phyloP scores from a whole-genome alignment of 1,284 basidiomycete species.

The Waitea zeae region DNA sequence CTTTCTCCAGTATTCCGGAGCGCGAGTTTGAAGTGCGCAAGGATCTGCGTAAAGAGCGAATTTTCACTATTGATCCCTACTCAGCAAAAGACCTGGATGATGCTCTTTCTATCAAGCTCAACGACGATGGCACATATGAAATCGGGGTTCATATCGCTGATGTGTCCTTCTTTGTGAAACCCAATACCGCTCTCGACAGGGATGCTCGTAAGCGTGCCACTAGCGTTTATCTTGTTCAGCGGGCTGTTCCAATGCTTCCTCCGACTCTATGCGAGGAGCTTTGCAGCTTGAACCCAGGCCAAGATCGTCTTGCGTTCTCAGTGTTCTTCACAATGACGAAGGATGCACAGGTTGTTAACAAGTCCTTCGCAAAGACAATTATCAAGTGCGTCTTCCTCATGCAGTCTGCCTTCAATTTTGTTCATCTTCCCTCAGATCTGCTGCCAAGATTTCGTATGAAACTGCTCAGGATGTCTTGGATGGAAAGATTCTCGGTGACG shows the following conservation, averaged over 20 bases:
- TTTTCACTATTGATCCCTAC: conserved; percentile 90
- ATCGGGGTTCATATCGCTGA: conserved; percentile 93
- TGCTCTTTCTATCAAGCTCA: conserved; percentile 75
- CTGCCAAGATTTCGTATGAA: conserved; percentile 71
- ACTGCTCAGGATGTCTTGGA: conserved; percentile 75
- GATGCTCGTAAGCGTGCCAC: conserved; percentile 96
- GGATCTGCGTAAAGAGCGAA: conserved; percentile 71
- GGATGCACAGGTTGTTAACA: conserved; percentile 70
- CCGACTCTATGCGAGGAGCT: conserved; percentile 81
- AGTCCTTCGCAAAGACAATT: conserved; percentile 87
- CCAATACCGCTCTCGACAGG: conserved; percentile 91
- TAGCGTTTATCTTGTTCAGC: conserved; percentile 91
- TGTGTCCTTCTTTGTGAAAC: conserved; percentile 91
- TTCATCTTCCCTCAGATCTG: conserved; percentile 35
- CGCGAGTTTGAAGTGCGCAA: conserved; percentile 76
- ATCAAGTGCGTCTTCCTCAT: conserved; percentile 45
- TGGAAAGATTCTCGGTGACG: conserved; percentile 40
- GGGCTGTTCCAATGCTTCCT: conserved; percentile 92
- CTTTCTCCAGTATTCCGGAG: conserved; percentile 63
- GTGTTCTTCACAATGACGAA: conserved; percentile 75
- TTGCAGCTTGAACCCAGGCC: conserved; percentile 78
- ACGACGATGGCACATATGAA: conserved; percentile 83
- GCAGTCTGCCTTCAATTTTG: not conserved
- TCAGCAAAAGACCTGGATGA: conserved; percentile 90
- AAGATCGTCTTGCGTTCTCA: conserved; percentile 84